These are phyloP conservation scores for Quercus mongolica DNA, from an alignment of 306 rosid species.

Conservation along the genomic window DNA sequence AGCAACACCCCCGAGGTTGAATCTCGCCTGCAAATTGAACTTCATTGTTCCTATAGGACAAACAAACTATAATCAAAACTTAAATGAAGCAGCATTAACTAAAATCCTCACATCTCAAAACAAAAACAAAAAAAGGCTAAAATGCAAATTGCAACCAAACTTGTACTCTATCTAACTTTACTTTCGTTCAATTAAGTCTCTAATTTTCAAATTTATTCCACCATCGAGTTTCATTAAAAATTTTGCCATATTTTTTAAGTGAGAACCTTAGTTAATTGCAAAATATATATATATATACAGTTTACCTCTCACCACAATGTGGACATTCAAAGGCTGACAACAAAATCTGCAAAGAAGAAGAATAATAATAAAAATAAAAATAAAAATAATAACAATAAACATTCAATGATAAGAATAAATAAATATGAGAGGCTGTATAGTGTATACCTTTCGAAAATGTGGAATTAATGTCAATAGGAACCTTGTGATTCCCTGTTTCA, in stretches of 20 bases:
- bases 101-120: no score
- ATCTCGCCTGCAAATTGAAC: conserved; percentile 98
- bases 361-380: neutral
- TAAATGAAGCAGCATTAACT: no score
- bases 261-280: no score
- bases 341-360: conserved; percentile 55
- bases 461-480: conserved; percentile 77
- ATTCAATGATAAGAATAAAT: neutral
- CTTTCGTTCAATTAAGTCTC: no score
- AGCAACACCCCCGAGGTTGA: conserved; percentile 83
- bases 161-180: no score
- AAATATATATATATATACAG: neutral
- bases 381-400: no score
- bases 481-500: conserved; percentile 67
- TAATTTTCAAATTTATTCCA: no score
- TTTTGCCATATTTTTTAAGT: no score
- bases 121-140: no score
- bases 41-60: conserved; percentile 67
- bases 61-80: neutral
- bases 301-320: conserved; percentile 89
- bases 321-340: conserved; percentile 90
- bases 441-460: conserved; percentile 74
- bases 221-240: no score
- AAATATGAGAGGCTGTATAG: neutral
- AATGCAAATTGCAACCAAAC: no score